Percentiles rank a stretch among this genome's conserved stretches.
Evolutionary conservation across 805 yeast genomes (phyloP).

Genomic region (Saccharomycopsis schoenii): DNA sequence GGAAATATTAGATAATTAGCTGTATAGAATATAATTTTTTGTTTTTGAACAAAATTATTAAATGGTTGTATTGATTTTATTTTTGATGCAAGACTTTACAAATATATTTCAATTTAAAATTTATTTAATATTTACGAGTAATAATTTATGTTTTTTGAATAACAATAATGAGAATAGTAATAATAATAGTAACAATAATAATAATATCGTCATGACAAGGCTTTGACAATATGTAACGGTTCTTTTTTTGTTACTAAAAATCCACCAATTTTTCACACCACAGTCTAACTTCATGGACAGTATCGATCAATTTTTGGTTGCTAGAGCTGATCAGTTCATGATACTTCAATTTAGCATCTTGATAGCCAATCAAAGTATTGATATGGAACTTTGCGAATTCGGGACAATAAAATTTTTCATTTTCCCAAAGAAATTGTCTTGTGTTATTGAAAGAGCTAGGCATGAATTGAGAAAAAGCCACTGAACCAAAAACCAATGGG

Average conservation of each 20-base stretch:
- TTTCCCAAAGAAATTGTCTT: slow-evolving; percentile 20
- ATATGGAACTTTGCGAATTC: slow-evolving; percentile 26
- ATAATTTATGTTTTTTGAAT: too few relatives aligned
- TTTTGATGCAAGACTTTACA: neutral
- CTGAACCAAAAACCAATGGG: slow-evolving; percentile 41
- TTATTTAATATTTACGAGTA: too few relatives aligned
- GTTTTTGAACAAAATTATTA: neutral
- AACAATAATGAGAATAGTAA: too few relatives aligned
- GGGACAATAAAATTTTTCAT: slow-evolving; percentile 31
- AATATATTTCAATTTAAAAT: too few relatives aligned
- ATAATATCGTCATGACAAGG: too few relatives aligned
- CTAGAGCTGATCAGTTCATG: neutral
- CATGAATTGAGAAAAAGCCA: slow-evolving; percentile 35
- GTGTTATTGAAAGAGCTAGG: slow-evolving; percentile 38
- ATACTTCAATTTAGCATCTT: slow-evolving; percentile 12
- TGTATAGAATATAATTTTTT: neutral
- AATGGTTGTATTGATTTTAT: neutral
- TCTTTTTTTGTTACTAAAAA: neutral
- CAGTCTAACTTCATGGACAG: slow-evolving; percentile 11
- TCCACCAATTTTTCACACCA: slow-evolving; percentile 5
- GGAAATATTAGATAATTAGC: slow-evolving; percentile 20
- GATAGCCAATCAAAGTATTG: slow-evolving; percentile 18
- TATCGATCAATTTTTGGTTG: slow-evolving; percentile 4
- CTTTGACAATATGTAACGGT: neutral
- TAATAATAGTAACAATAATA: too few relatives aligned